Conservation (phyloP, 1,284 basidiomycete genomes). For the Vanrija sp. region DNA sequence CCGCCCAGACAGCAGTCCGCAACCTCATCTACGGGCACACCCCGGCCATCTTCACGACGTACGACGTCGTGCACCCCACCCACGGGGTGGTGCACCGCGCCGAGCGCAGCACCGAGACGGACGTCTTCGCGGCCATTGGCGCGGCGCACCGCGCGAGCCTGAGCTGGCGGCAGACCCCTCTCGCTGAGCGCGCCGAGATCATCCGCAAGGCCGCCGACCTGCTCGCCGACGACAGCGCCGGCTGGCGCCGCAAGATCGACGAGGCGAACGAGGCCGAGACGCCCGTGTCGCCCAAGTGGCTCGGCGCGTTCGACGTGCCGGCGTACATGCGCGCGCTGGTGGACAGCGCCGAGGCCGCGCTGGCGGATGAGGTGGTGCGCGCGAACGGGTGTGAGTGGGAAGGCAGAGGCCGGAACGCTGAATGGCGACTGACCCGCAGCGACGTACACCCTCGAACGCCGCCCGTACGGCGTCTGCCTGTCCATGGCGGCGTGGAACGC, state of each 20-base stretch:
- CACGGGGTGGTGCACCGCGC: constrained; percentile 10
- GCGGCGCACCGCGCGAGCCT: constrained; percentile 2
- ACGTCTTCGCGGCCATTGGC: constrained; percentile 10
- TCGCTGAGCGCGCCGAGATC: constrained; percentile 11
- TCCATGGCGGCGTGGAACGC: constrained; percentile 29
- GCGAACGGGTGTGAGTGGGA: constrained; percentile 24
- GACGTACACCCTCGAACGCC: constrained; percentile 19
- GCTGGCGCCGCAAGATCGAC: constrained; percentile 11
- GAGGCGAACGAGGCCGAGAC: constrained; percentile 18
- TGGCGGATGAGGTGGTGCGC: not conserved
- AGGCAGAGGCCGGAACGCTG: constrained; percentile 18
- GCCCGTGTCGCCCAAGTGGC: constrained; percentile 13
- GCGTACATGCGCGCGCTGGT: constrained; percentile 20
- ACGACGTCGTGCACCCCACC: constrained; percentile 12
- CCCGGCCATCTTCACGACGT: not conserved
- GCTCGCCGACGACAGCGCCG: constrained; percentile 6
- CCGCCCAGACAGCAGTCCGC: too few species aligned
- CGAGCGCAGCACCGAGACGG: not conserved
- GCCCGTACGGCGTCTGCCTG: constrained; percentile 27
- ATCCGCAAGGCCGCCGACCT: constrained; percentile 8
- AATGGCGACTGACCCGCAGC: constrained; percentile 34
- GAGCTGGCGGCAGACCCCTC: constrained; percentile 6
- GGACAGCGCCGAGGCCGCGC: constrained; percentile 15
- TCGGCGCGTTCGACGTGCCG: constrained; percentile 26
- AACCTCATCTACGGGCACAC: too few species aligned